Base-by-base conservation (phyloP, 2,329 filamentous ascomycete species). In the Coniochaeta hoffmannii region DNA sequence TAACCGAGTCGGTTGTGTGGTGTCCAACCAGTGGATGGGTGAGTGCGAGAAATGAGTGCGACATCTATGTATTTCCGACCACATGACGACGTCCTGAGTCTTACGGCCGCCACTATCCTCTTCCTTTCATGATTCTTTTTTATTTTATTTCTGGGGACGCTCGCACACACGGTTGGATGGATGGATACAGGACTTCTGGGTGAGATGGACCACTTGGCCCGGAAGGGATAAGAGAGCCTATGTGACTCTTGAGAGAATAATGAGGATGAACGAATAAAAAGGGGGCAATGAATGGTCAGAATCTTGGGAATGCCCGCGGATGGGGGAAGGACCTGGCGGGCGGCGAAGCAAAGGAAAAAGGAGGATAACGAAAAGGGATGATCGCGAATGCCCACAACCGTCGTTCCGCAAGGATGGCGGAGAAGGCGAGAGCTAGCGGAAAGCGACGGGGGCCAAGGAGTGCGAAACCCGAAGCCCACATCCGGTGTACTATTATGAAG, bases 31-130 rank as follows among this genome's bases (percentile, higher is more conserved):
- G 5, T 7, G 19, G 41, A 17, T 28, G 19, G 12, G 24, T 14
- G 46, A 5, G 30, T 12, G n/a, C 8, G 30, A 17, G 10, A 26
- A 31, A 32, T 31, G 46, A 50, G 30, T 31, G 26, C 4, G 46
- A 17, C 8, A 50, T 17, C 8, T 15, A 26, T 44, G 38, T 44
- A 12, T 44, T 26, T 44, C 14, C 15, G 36, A 24, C 41, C 15
- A 32, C 30, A 38, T 53, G 19, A 53, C 32, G 50, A 53, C 31
- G 34, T 53, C 50, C 50, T 38, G 50, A 53, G 10, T 38, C 30
- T 35, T 53, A 53, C 50, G 50, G 50, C 50, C 50, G 50, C 31
- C n/a, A n/a, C n/a, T n/a, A n/a, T n/a, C n/a, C n/a, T n/a, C 50
- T 46, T 46, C 26, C n/a, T n/a, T 46, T 46, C 41, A 46, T 9